Base-by-base conservation (phyloP, 805 yeast genomes). In the Kazachstania kunashirensis region DNA sequence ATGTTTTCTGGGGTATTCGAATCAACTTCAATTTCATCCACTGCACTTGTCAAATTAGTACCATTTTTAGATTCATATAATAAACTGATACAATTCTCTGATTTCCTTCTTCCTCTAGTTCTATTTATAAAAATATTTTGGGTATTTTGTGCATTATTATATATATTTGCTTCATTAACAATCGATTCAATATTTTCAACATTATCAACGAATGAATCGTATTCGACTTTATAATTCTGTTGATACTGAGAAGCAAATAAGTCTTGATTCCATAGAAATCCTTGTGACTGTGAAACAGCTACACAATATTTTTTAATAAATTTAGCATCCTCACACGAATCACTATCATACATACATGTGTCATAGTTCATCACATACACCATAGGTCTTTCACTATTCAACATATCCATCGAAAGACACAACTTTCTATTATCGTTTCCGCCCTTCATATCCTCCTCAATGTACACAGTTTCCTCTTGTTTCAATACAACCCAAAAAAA, bases 241-340 rank as follows among this genome's bases (percentile, higher is more conserved):
- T 78, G 83, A 52, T 75, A 77, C 20, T 78, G 77, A 2, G 78
- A 66, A 2, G 85, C 88, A 65, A 79, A 81, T 31, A 79, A 58
- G 48, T 80, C 88, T 50, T 80, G 88, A 52, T 81, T 80, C 73
- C 84, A 81, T 2, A 72, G 57, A 48, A 80, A 81, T 3, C 92
- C 92, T 50, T 81, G 88, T 23, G 79, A 70, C 48, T 79, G 81
- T 17, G 58, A 44, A 8, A 49, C 39, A 2, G 52, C 39, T 10
- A 54, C 30, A 10, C 51, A 42, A 28, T 37, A 53, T 26, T 43
- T 24, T 11, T 31, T 14, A 24, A n/a, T n/a, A n/a, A n/a, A n/a
- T n/a, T n/a, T n/a, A n/a, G n/a, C n/a, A n/a, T n/a, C n/a, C n/a
- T n/a, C n/a, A n/a, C n/a, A n/a, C n/a, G n/a, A n/a, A n/a, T n/a